phyloP scores from a whole-genome alignment of 176 grass and related monocot species.

The Tuctoria greenei region DNA sequence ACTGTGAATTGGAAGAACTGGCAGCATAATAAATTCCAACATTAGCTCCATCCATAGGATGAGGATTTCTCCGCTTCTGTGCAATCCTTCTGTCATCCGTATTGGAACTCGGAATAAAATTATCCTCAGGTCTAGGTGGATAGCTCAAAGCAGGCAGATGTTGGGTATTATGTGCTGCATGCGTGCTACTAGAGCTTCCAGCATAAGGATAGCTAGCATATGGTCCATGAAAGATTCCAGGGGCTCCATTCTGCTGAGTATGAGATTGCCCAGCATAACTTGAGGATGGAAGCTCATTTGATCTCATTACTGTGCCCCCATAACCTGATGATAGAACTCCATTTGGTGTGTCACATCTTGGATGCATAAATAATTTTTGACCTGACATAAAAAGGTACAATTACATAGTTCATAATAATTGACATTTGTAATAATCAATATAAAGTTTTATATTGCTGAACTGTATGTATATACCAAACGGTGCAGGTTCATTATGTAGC shows the following conservation, averaged over 20 bases:
- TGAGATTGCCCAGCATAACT: slow-evolving; percentile 30
- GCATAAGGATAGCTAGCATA: slow-evolving; percentile 40
- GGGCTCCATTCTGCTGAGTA: slow-evolving; percentile 40
- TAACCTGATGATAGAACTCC: slow-evolving; percentile 26
- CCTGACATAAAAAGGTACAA: slow-evolving; percentile 38
- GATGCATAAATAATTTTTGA: slow-evolving; percentile 46
- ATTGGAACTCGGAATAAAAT: slow-evolving; percentile 36
- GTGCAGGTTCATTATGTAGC: slow-evolving; percentile 39
- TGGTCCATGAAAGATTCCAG: slow-evolving; percentile 34
- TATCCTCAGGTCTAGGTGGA: slow-evolving; percentile 45
- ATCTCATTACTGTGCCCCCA: slow-evolving; percentile 25
- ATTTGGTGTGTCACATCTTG: slow-evolving; percentile 43
- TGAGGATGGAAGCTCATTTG: slow-evolving; percentile 45
- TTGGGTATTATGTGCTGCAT: slow-evolving; percentile 42
- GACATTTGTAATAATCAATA: slow-evolving; percentile 7
- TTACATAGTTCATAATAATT: slow-evolving; percentile 7
- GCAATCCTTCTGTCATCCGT: slow-evolving; percentile 52
- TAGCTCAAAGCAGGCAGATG: slow-evolving; percentile 32
- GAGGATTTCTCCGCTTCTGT: slow-evolving; percentile 53
- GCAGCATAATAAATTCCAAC: slow-evolving; percentile 36
- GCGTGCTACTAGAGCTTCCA: slow-evolving; percentile 51
- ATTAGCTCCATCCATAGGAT: slow-evolving; percentile 40
- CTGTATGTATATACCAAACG: slow-evolving; percentile 44
- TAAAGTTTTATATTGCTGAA: slow-evolving; percentile 1
- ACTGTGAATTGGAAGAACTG: slow-evolving; percentile 49